Evolutionary conservation across 1,139 yeast species (phyloP).

Genomic region (Kodamaea derodonti): DNA sequence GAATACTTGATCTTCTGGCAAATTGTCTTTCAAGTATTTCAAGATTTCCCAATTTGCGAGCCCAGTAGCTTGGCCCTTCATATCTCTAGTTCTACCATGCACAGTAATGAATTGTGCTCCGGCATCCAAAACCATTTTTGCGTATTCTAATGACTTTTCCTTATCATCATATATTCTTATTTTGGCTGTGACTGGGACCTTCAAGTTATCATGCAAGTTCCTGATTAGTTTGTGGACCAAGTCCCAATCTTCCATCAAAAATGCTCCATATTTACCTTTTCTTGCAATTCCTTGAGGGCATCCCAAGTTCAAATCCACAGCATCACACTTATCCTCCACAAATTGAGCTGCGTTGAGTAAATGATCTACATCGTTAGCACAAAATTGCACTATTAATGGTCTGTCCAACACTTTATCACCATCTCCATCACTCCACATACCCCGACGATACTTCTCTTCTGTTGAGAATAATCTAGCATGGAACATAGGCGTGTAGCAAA

Average conservation of each 20-base stretch:
- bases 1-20: conserved; percentile 81
- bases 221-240: conserved; percentile 68
- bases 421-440: conserved; percentile 73
- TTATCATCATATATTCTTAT: conserved; percentile 85
- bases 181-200: conserved; percentile 92
- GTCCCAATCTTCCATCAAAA: conserved; percentile 96
- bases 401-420: conserved; percentile 67
- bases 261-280: conserved; percentile 93
- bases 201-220: conserved; percentile 67
- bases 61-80: conserved; percentile 96
- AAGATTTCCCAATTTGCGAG: conserved; percentile 89
- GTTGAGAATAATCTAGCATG: conserved; percentile 90
- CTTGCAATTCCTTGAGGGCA: conserved; percentile 98
- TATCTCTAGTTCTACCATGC: conserved; percentile 94
- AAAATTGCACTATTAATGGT: conserved; percentile 88
- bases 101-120: conserved; percentile 95
- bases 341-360: conserved; percentile 73
- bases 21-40: conserved; percentile 68
- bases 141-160: conserved; percentile 82
- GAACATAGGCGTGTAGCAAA: conserved; percentile 96
- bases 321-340: conserved; percentile 87
- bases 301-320: conserved; percentile 91
- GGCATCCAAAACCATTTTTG: conserved; percentile 84
- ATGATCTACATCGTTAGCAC: conserved; percentile 91
- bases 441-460: conserved; percentile 71